Base-by-base conservation (phyloP, 164 flowering plant species). In the Piper longum region DNA sequence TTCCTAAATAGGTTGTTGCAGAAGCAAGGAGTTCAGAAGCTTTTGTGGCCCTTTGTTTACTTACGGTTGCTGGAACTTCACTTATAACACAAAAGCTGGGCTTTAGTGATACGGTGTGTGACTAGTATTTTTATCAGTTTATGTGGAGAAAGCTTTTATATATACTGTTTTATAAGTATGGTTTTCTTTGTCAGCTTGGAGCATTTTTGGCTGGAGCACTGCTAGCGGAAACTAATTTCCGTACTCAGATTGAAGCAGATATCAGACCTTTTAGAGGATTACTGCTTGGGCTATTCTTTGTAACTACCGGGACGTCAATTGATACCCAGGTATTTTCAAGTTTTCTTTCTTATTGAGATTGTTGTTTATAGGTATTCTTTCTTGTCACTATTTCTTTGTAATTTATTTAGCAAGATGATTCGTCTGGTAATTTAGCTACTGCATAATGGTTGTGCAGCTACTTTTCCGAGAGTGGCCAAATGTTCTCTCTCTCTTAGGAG, bases 211-310 rank as follows among this genome's bases (percentile, higher is more conserved):
- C 95, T 71, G 99, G 99, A 62, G 99, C 96, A 61, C 41, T 93
- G 58, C 74, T 93, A 57, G 99, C 99, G 59, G 99, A 93, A 79
- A 93, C 99, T 68, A 93, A 93, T 78, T 90, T 90, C 69, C 79
- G 99, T 62, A 90, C 97, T 62, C 99, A 93, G 76, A 90, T 93
- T 75, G 99, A 93, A 85, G 99, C 99, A 62, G 99, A 93, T 73
- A 90, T 93, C 62, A 78, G 96, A 66, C 99, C 99, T 61, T 93
- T 93, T 69, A 82, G 96, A 77, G 99, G 99, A 54, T 80, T 93
- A 70, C 89, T 93, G 64, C 96, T 93, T 64, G 99, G 99, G 43
- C 76, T 93, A 68, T 93, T 93, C 73, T 93, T 93, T 75, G 91
- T 88, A 57, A 87, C 97, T 42, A 93, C 99, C n/a, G 99, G 99